Evolutionary conservation across 2,329 filamentous ascomycete genomes (phyloP), one percentile per base, ranked within the genome.

Genomic region (Apiospora hydei): DNA sequence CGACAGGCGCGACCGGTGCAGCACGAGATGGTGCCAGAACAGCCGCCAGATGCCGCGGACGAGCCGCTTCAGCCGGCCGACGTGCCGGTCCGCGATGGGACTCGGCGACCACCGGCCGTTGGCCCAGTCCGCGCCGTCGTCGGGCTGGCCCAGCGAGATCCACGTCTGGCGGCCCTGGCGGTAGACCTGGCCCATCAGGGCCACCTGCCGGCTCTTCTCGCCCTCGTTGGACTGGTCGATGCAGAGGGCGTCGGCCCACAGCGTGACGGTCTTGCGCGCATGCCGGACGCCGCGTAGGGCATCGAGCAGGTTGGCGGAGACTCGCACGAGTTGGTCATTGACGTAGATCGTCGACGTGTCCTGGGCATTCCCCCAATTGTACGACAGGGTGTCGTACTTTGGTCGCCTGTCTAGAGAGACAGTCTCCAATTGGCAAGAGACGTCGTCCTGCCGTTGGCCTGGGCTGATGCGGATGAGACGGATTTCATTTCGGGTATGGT

Each of bases 201-300:
- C 44, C 8, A 74, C 72, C 21, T 72, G 73, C 7, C 43, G n/a
- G 13, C 6, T 38, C 41, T 43, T 67, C n/a, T 74, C 73, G 14
- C 68, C 11, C 1, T 4, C 2, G 18, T 74, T 34, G n/a, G n/a
- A n/a, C 57, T 74, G 73, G 47, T 74, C 66, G 24, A 74, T 73
- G 30, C 73, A 74, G 18, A 73, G 68, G 1, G 73, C 73, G 69
- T 74, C 73, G 1, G 72, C 57, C 73, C 72, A 74, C 0, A 73
- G 53, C 38, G 30, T 34, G 30, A 38, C 8, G 18, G 53, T n/a
- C 30, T 61, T 38, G 30, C 30, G 53, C 53, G 53, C 53, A 61
- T 61, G 30, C 3, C 53, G 53, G 53, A 61, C 53, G 1, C 53
- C 16, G 11, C 30, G 16, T 6, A 38, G 30, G 18, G 53, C 18